A percentile compares a stretch with the other conserved stretches of the same genome.
phyloP scores from a whole-genome alignment of 2,329 filamentous ascomycete species.

The Aspergillus sergii region DNA sequence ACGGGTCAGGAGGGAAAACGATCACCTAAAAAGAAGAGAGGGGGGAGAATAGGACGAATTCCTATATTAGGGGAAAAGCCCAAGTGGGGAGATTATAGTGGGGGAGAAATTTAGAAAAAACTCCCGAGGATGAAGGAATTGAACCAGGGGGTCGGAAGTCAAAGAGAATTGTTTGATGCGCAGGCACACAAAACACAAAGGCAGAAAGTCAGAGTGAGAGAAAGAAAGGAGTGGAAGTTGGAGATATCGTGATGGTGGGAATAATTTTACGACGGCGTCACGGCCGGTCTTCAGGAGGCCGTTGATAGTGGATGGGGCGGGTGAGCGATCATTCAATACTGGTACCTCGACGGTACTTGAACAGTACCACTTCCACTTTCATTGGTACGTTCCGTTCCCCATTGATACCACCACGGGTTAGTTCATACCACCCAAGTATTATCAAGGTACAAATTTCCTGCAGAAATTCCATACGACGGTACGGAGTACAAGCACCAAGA shows the following conservation, averaged over 20 bases:
- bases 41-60: conserved; percentile 10
- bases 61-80: conserved; percentile 16
- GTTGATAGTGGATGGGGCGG: conserved; percentile 19
- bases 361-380: not conserved
- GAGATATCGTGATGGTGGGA: conserved; percentile 20
- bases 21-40: conserved; percentile 8
- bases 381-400: not conserved
- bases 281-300: conserved; percentile 17
- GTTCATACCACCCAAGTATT: not conserved
- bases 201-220: conserved; percentile 5
- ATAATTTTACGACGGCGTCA: conserved; percentile 25
- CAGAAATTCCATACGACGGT: not conserved
- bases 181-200: conserved; percentile 10
- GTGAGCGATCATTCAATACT: conserved; percentile 11
- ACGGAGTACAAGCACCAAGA: not conserved
- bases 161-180: conserved; percentile 6
- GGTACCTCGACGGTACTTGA: not conserved
- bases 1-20: conserved; percentile 20
- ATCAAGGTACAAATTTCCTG: not conserved
- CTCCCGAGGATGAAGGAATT: conserved; percentile 10
- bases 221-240: conserved; percentile 16
- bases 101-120: conserved; percentile 10
- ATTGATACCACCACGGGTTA: not conserved
- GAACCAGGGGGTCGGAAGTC: conserved; percentile 1
- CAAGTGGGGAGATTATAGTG: conserved; percentile 12